Conservation (phyloP, 371 early-diverging fungal genomes). For the Capillidium heterosporum region DNA sequence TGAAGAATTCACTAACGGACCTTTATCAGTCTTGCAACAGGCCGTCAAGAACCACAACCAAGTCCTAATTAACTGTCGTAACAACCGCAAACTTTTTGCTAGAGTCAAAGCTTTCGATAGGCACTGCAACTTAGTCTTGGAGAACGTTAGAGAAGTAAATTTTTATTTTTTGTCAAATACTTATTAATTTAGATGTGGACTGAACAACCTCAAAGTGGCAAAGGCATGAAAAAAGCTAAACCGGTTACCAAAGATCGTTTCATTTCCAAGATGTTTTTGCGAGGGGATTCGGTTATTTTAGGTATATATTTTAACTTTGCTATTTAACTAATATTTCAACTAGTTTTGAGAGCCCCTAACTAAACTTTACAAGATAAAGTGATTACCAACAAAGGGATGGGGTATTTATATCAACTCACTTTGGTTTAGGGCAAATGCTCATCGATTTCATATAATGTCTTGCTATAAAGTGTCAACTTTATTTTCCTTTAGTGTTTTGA, state of each 20-base stretch:
- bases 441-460: no score
- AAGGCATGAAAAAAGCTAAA: constrained; percentile 79
- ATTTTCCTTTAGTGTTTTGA: no score
- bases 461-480: no score
- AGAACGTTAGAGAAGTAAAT: constrained; percentile 90
- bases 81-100: constrained; percentile 91
- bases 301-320: constrained; percentile 18
- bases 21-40: constrained; percentile 85
- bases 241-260: constrained; percentile 96
- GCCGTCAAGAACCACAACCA: constrained; percentile 92
- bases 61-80: constrained; percentile 86
- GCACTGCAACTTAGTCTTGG: constrained; percentile 97
- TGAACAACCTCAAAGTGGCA: constrained; percentile 74
- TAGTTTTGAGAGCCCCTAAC: background rate
- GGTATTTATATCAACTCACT: no score
- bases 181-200: constrained; percentile 72
- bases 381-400: no score
- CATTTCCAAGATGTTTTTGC: constrained; percentile 92
- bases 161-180: background rate
- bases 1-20: constrained; percentile 91
- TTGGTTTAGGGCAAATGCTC: no score
- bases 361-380: no score
- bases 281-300: constrained; percentile 91
- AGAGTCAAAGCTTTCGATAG: constrained; percentile 97
- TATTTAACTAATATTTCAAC: background rate